Conservation (phyloP, 768 basidiomycete species). For the Mycena kentingensis region DNA sequence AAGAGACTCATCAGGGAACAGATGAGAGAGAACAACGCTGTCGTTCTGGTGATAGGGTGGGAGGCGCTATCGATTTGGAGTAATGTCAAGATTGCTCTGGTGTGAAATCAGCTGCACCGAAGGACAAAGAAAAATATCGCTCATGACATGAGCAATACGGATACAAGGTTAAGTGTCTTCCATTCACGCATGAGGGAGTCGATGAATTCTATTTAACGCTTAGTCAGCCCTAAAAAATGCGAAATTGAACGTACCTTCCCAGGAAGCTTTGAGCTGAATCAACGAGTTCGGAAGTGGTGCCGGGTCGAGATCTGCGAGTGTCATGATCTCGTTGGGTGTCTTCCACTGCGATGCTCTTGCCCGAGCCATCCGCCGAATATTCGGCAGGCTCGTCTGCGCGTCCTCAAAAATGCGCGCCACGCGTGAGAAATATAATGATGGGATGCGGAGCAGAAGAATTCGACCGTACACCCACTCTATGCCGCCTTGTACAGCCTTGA, state of each 20-base stretch:
- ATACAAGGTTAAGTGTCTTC: slow-evolving; percentile 61
- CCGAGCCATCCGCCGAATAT: slow-evolving; percentile 25
- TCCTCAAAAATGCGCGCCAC: slow-evolving; percentile 57
- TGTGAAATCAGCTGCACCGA: neutral
- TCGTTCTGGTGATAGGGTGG: slow-evolving; percentile 54
- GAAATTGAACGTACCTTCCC: too few relatives aligned
- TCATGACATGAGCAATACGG: slow-evolving; percentile 38
- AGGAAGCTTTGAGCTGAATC: slow-evolving; percentile 17
- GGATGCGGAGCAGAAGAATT: slow-evolving; percentile 45
- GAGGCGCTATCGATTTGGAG: slow-evolving; percentile 36
- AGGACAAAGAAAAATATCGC: neutral
- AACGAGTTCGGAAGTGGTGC: slow-evolving; percentile 46
- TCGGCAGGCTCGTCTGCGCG: slow-evolving; percentile 53
- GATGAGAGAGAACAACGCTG: slow-evolving; percentile 54
- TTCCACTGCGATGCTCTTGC: slow-evolving; percentile 18
- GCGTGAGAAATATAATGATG: slow-evolving; percentile 57
- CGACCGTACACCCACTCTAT: neutral
- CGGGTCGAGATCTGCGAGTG: slow-evolving; percentile 26
- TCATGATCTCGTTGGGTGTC: slow-evolving; percentile 2
- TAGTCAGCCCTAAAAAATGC: too few relatives aligned
- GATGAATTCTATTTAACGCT: too few relatives aligned
- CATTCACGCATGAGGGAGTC: slow-evolving; percentile 45
- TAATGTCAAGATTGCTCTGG: slow-evolving; percentile 20
- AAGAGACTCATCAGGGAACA: slow-evolving; percentile 60
- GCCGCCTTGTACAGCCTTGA: neutral